Base-by-base conservation (phyloP, 2,329 filamentous ascomycete genomes). In the Diaporthe citriasiana region DNA sequence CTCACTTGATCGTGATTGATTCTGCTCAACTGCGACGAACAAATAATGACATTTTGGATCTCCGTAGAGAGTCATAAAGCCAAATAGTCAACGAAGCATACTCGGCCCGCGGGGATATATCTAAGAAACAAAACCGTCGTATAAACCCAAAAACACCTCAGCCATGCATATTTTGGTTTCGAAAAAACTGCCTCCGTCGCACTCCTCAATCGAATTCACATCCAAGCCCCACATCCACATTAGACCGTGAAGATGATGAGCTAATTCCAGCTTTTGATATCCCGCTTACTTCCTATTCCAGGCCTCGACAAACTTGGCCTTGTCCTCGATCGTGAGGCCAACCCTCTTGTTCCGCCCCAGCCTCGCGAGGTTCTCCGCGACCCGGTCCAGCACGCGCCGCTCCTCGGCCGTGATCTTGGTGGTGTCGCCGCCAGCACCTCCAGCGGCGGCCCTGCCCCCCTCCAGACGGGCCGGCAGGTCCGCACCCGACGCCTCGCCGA, bases 311-410 rank as follows among this genome's bases (percentile, higher is more conserved):
- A 99, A 99, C 8, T 91, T 90, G 33, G 88, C 85, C 87, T 99
- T 99, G 75, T 98, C 95, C 78, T 89, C 86, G 72, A 97, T 87
- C 0, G 94, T 95, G 77, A 99, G 82, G 0, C 94, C 95, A 1
- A 99, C 95, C 72, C 96, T 89, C 86, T 97, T 97, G 51, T 97
- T 95, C 75, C 97, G 87, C 1, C 95, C 94, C 70, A 99, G 83
- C 70, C 96, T 86, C n/a, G 97, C 95, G 72, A 99, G 85, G 15
- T 95, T 92, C 78, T 98, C 97, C 1, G 91, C 94, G 22, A 99
- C 90, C 47, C 90, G 89, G 79, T 98, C 94, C 56, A 98, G 84
- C 17, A 96, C 86, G 51, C 87, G 88, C 80, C 91, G 89, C 81
- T 98, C 94, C 10, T 92, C 89, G 0, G 79, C 72, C 0, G 83